Conservation (phyloP, 345 rosid species). For the Citrus unshiu region DNA sequence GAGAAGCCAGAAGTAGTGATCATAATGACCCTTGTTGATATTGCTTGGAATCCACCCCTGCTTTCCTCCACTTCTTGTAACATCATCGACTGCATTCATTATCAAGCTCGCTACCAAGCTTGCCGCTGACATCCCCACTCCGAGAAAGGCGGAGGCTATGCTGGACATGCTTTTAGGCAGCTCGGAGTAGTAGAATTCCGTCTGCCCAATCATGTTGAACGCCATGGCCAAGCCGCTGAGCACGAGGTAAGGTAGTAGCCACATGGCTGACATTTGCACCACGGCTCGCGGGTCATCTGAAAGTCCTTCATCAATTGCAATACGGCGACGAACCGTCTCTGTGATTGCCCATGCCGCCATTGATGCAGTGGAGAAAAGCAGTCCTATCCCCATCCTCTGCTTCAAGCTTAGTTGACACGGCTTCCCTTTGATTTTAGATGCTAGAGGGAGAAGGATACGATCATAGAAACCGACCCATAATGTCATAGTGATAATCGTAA, state of each 20-base stretch:
- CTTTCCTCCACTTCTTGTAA: constrained; percentile 21
- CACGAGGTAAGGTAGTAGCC: constrained; percentile 40
- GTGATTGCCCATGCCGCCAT: constrained; percentile 13
- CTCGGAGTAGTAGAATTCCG: constrained; percentile 49
- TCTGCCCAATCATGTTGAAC: constrained; percentile 37
- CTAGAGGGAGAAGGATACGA: constrained; percentile 32
- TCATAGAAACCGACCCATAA: constrained; percentile 43
- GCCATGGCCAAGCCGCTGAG: constrained; percentile 43
- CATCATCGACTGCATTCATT: constrained; percentile 25
- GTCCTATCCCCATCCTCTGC: constrained; percentile 51
- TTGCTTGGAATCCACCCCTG: constrained; percentile 49
- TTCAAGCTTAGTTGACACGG: constrained; percentile 35
- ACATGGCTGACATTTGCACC: constrained; percentile 43
- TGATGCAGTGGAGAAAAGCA: constrained; percentile 21
- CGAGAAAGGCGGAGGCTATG: constrained; percentile 32
- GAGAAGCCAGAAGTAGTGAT: constrained; percentile 48
- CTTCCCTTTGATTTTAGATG: constrained; percentile 32
- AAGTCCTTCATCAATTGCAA: constrained; percentile 25
- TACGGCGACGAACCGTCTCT: constrained; percentile 19
- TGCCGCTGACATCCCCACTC: constrained; percentile 28
- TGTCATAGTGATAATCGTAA: constrained; percentile 31
- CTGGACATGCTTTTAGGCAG: constrained; percentile 56
- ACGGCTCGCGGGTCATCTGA: constrained; percentile 19
- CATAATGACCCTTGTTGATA: constrained; percentile 50
- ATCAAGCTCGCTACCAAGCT: constrained; percentile 39